phyloP scores from a whole-genome alignment of 2,329 filamentous ascomycete genomes.

The Aureobasidium sp. region DNA sequence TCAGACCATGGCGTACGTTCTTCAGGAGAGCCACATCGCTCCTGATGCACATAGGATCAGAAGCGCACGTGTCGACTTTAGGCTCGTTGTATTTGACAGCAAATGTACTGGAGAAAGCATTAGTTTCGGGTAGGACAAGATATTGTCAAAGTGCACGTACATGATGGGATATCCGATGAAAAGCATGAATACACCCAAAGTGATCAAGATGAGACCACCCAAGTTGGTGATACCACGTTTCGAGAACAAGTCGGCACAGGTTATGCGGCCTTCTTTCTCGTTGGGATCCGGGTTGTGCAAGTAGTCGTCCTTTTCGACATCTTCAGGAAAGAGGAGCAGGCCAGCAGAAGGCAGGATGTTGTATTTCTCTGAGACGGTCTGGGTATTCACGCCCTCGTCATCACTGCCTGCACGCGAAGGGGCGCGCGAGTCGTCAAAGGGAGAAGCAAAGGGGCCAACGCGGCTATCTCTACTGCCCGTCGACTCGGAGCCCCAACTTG shows the following conservation, averaged over 20 bases:
- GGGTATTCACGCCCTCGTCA: constrained; percentile 60
- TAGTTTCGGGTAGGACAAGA: not conserved
- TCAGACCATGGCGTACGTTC: constrained; percentile 54
- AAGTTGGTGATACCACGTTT: constrained; percentile 58
- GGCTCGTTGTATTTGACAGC: constrained; percentile 40
- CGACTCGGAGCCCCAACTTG: constrained; percentile 59
- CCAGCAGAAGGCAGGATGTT: constrained; percentile 63
- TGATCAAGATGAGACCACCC: constrained; percentile 54
- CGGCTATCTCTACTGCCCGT: constrained; percentile 47
- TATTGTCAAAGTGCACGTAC: constrained; percentile 35
- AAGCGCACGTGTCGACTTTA: constrained; percentile 31
- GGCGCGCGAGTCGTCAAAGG: constrained; percentile 54
- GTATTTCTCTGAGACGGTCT: constrained; percentile 67
- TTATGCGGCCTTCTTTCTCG: constrained; percentile 52
- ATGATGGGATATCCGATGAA: constrained; percentile 65
- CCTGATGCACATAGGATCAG: constrained; percentile 43
- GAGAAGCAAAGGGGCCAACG: constrained; percentile 44
- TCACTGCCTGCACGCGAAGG: constrained; percentile 57
- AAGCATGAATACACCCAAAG: constrained; percentile 54
- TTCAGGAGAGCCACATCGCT: constrained; percentile 45
- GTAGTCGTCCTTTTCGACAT: constrained; percentile 67
- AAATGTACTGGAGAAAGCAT: not conserved
- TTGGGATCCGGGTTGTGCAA: constrained; percentile 63
- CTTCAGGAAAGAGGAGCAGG: constrained; percentile 61
- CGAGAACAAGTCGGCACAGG: constrained; percentile 55